Base-by-base conservation (phyloP, 345 rosid genomes). In the Aquilaria sinensis region DNA sequence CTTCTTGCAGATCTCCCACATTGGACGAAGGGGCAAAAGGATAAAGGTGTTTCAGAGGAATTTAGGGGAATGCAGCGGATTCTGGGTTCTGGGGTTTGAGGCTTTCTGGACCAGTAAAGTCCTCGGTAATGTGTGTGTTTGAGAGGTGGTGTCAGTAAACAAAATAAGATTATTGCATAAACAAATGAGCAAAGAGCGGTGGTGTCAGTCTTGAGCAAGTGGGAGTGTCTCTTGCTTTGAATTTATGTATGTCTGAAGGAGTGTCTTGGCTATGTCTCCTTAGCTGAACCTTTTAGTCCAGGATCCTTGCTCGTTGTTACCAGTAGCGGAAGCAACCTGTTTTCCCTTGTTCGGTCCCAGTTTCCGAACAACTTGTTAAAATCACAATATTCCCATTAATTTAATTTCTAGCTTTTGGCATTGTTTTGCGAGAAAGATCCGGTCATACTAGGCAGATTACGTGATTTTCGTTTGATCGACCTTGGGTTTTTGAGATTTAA, bases 141-240 rank as follows among this genome's bases (percentile, higher is more conserved):
- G 15, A 12, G 58, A 52, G 56, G 30, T 15, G 14, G 43, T 81
- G 66, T 50, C 64, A 65, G 67, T 58, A 75, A 70, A 47, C 41
- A 60, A 72, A 48, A 33, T 57, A 31, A 68, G 68, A 61, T 56
- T 64, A 67, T 30, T 56, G 10, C 53, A 73, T 59, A 70, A 69
- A 76, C 64, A 76, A 74, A 43, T 67, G 30, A 62, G 70, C 43
- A 62, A 66, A 56, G 65, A 74, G 74, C 52, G 70, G 78, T 75
- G 73, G 88, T 83, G 96, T 83, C 85, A 81, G 85, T 77, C 58
- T 75, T 74, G 74, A 71, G 86, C 81, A 74, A 78, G 83, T 83
- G 88, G 85, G 88, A 56, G 71, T 82, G 81, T 83, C 70, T 75
- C 49, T 74, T 62, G 51, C 59, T 60, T 53, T 68, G 64, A 54